A percentile compares a stretch with the other conserved stretches of the same genome.
phyloP scores from a whole-genome alignment of 2,329 filamentous ascomycete species.

The Sphaceloma murrayae region DNA sequence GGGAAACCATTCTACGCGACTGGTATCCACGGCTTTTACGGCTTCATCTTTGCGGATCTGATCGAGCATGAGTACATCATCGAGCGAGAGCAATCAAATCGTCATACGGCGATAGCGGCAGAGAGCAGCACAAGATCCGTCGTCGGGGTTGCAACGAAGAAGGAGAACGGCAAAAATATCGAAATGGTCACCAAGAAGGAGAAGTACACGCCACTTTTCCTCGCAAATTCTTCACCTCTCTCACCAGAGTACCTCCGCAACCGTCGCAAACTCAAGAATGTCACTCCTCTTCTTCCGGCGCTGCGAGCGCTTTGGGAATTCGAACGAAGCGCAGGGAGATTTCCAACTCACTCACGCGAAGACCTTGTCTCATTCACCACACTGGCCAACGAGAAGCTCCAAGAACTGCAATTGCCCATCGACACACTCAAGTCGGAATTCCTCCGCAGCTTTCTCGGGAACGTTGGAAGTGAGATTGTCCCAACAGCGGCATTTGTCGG shows the following conservation, averaged over 20 bases:
- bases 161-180: constrained; percentile 56
- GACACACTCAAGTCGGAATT: constrained; percentile 48
- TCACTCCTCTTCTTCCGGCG: constrained; percentile 78
- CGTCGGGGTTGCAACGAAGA: constrained; percentile 58
- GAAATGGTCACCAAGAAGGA: constrained; percentile 91
- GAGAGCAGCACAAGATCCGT: constrained; percentile 75
- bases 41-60: constrained; percentile 89
- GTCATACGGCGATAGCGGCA: constrained; percentile 40
- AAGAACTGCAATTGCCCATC: constrained; percentile 45
- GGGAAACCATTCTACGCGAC: constrained; percentile 81
- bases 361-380: constrained; percentile 70
- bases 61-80: constrained; percentile 85
- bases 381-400: constrained; percentile 68
- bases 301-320: constrained; percentile 88
- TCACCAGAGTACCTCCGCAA: constrained; percentile 57
- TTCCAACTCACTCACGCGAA: constrained; percentile 45
- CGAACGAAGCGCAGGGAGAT: constrained; percentile 37
- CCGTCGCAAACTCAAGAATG: constrained; percentile 58
- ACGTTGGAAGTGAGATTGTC: constrained; percentile 71
- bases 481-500: constrained; percentile 84
- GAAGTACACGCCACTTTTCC: constrained; percentile 74
- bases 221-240: constrained; percentile 72
- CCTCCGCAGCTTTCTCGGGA: constrained; percentile 75
- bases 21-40: constrained; percentile 79
- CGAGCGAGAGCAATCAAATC: constrained; percentile 72